phyloP scores from a whole-genome alignment of 1,284 basidiomycete genomes.

The Leccinum subrobustum region DNA sequence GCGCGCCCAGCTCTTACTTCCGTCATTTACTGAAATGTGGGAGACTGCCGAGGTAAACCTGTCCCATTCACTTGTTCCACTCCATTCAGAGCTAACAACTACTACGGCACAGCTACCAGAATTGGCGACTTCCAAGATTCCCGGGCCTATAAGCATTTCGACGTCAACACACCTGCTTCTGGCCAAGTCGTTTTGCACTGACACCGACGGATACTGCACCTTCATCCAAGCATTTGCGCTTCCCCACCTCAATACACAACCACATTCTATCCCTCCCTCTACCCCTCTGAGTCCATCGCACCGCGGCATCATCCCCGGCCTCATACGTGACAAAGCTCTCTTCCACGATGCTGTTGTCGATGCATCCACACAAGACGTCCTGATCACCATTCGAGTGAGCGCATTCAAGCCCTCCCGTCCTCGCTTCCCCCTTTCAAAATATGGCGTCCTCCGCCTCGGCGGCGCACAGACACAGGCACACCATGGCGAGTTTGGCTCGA shows the following conservation, averaged over 20 bases:
- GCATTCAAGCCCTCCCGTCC: constrained; percentile 5
- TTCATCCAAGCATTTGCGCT: constrained; percentile 14
- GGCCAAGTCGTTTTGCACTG: background rate
- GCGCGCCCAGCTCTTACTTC: background rate
- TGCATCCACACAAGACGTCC: constrained; percentile 9
- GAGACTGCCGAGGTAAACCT: constrained; percentile 1
- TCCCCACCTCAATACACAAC: constrained; percentile 6
- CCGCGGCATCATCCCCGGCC: background rate
- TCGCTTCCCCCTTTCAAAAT: background rate
- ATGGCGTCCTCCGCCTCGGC: constrained; percentile 13
- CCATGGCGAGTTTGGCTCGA: background rate
- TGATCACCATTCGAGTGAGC: constrained; percentile 10
- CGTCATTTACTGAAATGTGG: background rate
- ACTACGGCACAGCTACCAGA: background rate
- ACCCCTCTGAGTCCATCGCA: constrained; percentile 7
- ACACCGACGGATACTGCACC: constrained; percentile 3
- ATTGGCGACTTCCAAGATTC: background rate
- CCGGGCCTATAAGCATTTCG: constrained; percentile 7
- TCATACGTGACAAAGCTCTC: constrained; percentile 2
- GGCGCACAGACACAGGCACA: background rate
- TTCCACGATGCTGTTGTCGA: constrained; percentile 17
- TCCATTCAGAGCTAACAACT: background rate
- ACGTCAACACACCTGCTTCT: constrained; percentile 24
- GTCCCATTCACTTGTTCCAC: background rate
- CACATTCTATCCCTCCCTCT: too few species aligned